A percentile compares a stretch with the other conserved stretches of the same genome.
phyloP scores from a whole-genome alignment of 108 stramenopile genomes.

The Licmophora abbreviata region DNA sequence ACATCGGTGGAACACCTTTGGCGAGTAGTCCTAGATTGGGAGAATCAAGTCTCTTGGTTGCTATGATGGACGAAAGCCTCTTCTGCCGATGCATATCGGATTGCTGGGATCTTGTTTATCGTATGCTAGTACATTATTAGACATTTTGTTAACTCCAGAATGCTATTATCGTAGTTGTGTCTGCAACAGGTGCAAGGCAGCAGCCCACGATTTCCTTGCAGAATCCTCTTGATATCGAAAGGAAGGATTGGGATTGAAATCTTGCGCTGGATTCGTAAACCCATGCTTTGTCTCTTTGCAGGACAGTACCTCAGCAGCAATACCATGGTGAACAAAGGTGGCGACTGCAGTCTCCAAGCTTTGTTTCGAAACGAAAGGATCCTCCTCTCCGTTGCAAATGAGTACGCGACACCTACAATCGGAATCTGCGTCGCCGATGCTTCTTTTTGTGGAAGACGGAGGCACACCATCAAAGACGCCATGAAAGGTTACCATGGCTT shows the following conservation, averaged over 20 bases:
- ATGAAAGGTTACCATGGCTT: constrained; percentile 52
- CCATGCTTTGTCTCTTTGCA: constrained; percentile 54
- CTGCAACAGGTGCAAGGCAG: not conserved
- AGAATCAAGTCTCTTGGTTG: no score
- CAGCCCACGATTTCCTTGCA: constrained; percentile 11
- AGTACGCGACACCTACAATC: constrained; percentile 20
- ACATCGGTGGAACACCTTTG: no score
- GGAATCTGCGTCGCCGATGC: not conserved
- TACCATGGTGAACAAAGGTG: constrained; percentile 15
- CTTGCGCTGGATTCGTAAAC: constrained; percentile 76
- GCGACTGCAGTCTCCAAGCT: constrained; percentile 32
- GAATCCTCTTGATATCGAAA: constrained; percentile 49
- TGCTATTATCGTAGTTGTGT: not conserved
- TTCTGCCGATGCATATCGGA: no score
- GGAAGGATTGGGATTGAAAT: constrained; percentile 42
- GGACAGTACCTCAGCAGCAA: constrained; percentile 17
- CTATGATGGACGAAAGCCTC: no score
- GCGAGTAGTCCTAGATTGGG: no score
- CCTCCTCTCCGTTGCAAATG: constrained; percentile 50
- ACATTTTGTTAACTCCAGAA: no score
- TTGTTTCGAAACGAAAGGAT: constrained; percentile 50
- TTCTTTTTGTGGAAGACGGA: not conserved
- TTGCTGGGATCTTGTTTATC: no score
- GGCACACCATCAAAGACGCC: constrained; percentile 47
- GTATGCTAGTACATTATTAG: no score